Base-by-base conservation (phyloP, 768 basidiomycete genomes). In the Antrodiella citrinella region DNA sequence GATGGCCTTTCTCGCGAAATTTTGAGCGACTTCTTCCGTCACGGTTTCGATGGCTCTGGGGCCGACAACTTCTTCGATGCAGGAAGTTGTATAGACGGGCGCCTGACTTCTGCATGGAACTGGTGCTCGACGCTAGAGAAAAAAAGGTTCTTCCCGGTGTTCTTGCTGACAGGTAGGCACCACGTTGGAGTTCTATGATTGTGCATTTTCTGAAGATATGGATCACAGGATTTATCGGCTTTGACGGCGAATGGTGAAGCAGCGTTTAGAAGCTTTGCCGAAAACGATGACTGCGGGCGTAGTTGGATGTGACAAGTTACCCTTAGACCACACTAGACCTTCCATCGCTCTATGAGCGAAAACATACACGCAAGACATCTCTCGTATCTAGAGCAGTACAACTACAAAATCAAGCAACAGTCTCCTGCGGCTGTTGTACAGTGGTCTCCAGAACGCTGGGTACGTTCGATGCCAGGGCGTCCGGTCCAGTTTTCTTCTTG, bases 31-130 rank as follows among this genome's bases (percentile, higher is more conserved):
- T 91, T 92, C 71, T 91, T 91, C 68, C 73, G 84, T 44, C 90
- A 92, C 57, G 90, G 82, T 1, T 91, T 91, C 62, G 89, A 92
- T 64, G 90, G 90, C 1, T 88, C 86, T 21, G 90, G 90, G n/a
- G 90, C 89, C 2, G 89, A 91, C 61, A 91, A 89, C 64, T 91
- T 88, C 70, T 90, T 85, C 62, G 89, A 91, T 62, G 90, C 89
- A 35, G 61, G 90, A 15, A 88, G 85, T 20, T 79, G 77, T 57
- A 91, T 91, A 57, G 89, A 91, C 59, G 89, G 89, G 11, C 75
- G 90, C 3, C 65, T 92, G 59, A 92, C 90, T 24, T 90, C 87
- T 63, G 90, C 90, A 3, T 92, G 90, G 90, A 90, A 92, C 62
- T 92, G 90, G 90, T 92, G 90, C 68, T 81, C 82, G 45, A 75